Conservation (phyloP, 108 stramenopile genomes). For the Fistulifera pelliculosa region DNA sequence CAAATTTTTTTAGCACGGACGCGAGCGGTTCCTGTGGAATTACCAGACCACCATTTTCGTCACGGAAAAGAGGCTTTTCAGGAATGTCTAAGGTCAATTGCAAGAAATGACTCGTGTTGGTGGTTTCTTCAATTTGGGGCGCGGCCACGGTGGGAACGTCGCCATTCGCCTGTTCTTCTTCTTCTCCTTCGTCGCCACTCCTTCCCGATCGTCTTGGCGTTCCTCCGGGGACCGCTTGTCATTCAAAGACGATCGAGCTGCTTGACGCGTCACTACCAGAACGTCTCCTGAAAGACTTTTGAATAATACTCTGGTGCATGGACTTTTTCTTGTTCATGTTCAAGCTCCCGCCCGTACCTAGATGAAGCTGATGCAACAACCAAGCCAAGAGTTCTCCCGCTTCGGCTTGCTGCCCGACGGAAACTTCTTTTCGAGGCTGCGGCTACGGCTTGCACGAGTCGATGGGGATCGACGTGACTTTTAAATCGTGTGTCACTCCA, state of each 20-base stretch:
- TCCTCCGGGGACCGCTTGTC: not conserved
- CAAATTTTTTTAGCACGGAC: constrained; percentile 88
- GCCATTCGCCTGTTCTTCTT: constrained; percentile 26
- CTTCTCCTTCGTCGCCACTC: constrained; percentile 56
- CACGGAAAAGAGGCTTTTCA: constrained; percentile 95
- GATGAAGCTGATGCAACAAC: constrained; percentile 90
- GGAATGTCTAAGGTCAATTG: constrained; percentile 96
- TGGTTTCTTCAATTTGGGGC: constrained; percentile 42
- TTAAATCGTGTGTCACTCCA: constrained; percentile 94
- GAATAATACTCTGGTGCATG: constrained; percentile 55
- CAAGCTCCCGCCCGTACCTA: constrained; percentile 58
- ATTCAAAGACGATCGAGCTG: constrained; percentile 17
- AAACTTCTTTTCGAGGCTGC: constrained; percentile 82
- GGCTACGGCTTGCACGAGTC: constrained; percentile 85
- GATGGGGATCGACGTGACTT: constrained; percentile 90
- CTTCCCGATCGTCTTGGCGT: constrained; percentile 4
- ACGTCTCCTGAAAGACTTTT: constrained; percentile 90
- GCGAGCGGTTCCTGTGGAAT: constrained; percentile 97
- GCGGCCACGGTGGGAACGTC: constrained; percentile 1
- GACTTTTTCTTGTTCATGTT: constrained; percentile 33
- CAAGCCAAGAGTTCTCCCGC: constrained; percentile 93
- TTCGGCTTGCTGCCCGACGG: constrained; percentile 80
- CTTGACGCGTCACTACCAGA: constrained; percentile 70
- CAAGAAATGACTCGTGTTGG: constrained; percentile 65
- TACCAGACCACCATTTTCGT: constrained; percentile 90